Conservation (phyloP, 2,329 filamentous ascomycete genomes). For the Stagonosporopsis tanaceti region DNA sequence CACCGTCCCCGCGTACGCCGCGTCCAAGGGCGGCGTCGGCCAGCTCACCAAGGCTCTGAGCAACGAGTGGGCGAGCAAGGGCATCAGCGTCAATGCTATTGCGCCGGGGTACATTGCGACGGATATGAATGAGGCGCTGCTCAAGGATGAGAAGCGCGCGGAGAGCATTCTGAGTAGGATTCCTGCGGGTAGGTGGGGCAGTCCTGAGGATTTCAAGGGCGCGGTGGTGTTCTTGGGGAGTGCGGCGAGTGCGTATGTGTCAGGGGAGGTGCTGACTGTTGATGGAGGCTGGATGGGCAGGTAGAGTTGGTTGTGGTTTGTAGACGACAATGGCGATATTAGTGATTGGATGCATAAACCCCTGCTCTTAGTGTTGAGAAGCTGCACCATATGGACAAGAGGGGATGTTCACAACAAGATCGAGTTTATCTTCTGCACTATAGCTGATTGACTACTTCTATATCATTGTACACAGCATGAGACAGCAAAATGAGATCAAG, state of each 20-base stretch:
- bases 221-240: conserved; percentile 79
- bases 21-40: conserved; percentile 82
- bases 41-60: conserved; percentile 85
- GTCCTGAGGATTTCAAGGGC: conserved; percentile 87
- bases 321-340: not conserved
- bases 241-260: conserved; percentile 80
- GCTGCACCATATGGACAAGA: not conserved
- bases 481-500: not conserved
- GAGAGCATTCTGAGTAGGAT: conserved; percentile 81
- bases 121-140: conserved; percentile 90
- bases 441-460: not conserved
- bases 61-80: conserved; percentile 85
- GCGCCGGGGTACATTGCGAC: conserved; percentile 90
- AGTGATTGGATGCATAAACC: not conserved
- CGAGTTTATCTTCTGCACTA: not conserved
- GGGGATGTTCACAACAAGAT: not conserved
- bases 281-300: conserved; percentile 95
- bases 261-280: conserved; percentile 80
- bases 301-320: conserved; percentile 51
- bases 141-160: conserved; percentile 73
- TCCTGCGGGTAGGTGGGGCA: conserved; percentile 83
- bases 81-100: conserved; percentile 86
- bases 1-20: conserved; percentile 87
- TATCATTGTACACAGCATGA: not conserved
- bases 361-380: too few species aligned